phyloP scores from a whole-genome alignment of 352 stramenopile species.

The Phytopythium litorale region DNA sequence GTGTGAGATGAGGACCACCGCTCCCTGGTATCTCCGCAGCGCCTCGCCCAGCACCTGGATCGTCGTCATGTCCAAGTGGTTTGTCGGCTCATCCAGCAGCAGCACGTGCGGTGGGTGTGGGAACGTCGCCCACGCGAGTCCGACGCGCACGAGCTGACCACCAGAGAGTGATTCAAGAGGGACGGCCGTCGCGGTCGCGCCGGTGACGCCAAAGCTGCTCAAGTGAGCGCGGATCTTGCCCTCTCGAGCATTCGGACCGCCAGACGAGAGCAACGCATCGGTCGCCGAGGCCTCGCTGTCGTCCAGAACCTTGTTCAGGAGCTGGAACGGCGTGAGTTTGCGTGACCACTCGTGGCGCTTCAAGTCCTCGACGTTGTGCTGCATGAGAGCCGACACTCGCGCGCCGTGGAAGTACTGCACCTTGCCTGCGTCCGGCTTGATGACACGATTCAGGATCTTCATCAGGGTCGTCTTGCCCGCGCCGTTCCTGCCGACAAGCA shows the following conservation, averaged over 20 bases:
- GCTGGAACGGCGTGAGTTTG: conserved; percentile 34
- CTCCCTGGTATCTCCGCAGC: conserved; percentile 46
- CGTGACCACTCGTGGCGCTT: conserved; percentile 48
- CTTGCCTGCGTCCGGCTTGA: conserved; percentile 45
- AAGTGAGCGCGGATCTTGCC: conserved; percentile 40
- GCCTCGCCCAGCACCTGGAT: conserved; percentile 72
- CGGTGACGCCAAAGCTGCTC: conserved; percentile 44
- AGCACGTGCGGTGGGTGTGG: conserved; percentile 90
- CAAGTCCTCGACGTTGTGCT: conserved; percentile 60
- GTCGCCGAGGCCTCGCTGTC: conserved; percentile 22
- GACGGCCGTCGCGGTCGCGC: conserved; percentile 24
- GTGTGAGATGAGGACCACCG: conserved; percentile 64
- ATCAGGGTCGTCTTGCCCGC: conserved; percentile 92
- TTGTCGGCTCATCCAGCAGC: conserved; percentile 91
- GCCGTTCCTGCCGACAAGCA: conserved; percentile 85
- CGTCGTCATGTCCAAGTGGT: conserved; percentile 90
- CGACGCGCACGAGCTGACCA: conserved; percentile 47
- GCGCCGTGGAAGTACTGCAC: conserved; percentile 46
- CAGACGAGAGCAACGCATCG: not conserved
- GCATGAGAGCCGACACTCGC: conserved; percentile 48
- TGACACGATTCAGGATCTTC: conserved; percentile 87
- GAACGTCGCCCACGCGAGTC: conserved; percentile 45
- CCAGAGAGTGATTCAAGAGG: conserved; percentile 40
- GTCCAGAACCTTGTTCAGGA: conserved; percentile 34
- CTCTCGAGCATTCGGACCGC: conserved; percentile 15